phyloP scores from a whole-genome alignment of 257 asterid species.

The Parsonsia alboflavescens region DNA sequence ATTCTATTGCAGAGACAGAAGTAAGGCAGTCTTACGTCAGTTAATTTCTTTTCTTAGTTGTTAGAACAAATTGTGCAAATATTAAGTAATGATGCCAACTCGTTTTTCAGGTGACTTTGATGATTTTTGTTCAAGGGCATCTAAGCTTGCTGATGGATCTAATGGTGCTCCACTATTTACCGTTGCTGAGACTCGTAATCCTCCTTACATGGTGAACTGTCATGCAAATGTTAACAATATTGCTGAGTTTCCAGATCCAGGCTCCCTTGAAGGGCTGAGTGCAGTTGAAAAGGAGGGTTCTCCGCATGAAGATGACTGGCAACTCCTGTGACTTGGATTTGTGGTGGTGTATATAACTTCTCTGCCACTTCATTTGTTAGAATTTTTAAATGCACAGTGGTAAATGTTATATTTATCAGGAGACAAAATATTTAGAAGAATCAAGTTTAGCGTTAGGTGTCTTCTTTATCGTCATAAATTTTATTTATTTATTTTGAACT shows the following conservation, averaged over 20 bases:
- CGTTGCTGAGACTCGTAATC: slow-evolving; percentile 44
- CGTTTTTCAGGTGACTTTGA: slow-evolving; percentile 68
- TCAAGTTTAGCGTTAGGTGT: neutral
- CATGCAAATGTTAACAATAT: slow-evolving; percentile 15
- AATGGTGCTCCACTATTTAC: slow-evolving; percentile 92
- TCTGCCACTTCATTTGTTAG: neutral
- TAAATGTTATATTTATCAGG: neutral
- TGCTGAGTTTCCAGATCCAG: slow-evolving; percentile 26
- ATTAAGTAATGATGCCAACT: neutral
- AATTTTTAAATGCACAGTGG: neutral
- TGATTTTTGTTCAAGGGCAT: slow-evolving; percentile 69
- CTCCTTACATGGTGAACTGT: slow-evolving; percentile 23
- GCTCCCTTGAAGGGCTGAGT: slow-evolving; percentile 20
- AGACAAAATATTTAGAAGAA: neutral
- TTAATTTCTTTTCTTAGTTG: neutral
- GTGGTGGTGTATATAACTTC: slow-evolving; percentile 16
- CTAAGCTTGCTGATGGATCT: slow-evolving; percentile 56
- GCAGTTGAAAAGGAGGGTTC: slow-evolving; percentile 29
- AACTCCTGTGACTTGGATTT: slow-evolving; percentile 50
- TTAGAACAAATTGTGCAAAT: neutral
- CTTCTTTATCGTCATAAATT: neutral
- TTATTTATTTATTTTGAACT: neutral
- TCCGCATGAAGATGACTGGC: slow-evolving; percentile 92
- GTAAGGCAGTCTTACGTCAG: slow-evolving; percentile 37
- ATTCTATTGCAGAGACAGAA: slow-evolving; percentile 72